Evolutionary conservation across 2,329 filamentous ascomycete genomes (phyloP).

Genomic region (Epichloe gansuensis): DNA sequence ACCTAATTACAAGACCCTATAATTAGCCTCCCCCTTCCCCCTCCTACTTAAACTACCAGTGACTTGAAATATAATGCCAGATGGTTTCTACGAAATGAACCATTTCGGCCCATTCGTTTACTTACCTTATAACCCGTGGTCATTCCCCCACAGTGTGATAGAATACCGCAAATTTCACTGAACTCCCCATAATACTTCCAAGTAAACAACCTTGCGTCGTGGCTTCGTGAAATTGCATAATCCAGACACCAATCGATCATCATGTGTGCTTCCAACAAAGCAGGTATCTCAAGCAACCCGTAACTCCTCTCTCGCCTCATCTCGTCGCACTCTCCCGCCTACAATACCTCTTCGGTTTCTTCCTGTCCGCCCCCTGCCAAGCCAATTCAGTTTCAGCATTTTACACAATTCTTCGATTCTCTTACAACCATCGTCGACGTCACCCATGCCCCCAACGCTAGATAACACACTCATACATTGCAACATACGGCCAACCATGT

Average conservation of each 20-base stretch:
- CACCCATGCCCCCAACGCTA: conserved; percentile 48
- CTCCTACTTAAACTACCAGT: too few relatives aligned
- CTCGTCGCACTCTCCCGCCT: conserved; percentile 45
- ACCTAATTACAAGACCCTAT: too few relatives aligned
- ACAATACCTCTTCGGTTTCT: conserved; percentile 84
- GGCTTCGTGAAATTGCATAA: too few relatives aligned
- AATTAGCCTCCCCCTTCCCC: too few relatives aligned
- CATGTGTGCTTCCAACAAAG: background rate
- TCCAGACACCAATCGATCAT: background rate
- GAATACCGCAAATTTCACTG: too few relatives aligned
- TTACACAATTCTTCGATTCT: conserved; percentile 76
- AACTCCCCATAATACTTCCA: too few relatives aligned
- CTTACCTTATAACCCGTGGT: too few relatives aligned
- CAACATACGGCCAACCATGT: conserved; percentile 88
- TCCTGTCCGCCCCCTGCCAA: conserved; percentile 79
- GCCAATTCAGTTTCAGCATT: conserved; percentile 91
- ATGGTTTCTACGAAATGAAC: too few relatives aligned
- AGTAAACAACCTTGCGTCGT: too few relatives aligned
- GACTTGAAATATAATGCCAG: too few relatives aligned
- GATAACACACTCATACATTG: conserved; percentile 91
- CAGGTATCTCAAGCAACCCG: conserved; percentile 21
- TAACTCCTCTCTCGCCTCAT: conserved; percentile 28
- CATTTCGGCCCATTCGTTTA: too few relatives aligned
- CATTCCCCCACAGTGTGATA: too few relatives aligned
- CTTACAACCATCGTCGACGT: conserved; percentile 54